A percentile compares a stretch with the other conserved stretches of the same genome.
phyloP scores from a whole-genome alignment of 768 basidiomycete species.

The Mycena metata region DNA sequence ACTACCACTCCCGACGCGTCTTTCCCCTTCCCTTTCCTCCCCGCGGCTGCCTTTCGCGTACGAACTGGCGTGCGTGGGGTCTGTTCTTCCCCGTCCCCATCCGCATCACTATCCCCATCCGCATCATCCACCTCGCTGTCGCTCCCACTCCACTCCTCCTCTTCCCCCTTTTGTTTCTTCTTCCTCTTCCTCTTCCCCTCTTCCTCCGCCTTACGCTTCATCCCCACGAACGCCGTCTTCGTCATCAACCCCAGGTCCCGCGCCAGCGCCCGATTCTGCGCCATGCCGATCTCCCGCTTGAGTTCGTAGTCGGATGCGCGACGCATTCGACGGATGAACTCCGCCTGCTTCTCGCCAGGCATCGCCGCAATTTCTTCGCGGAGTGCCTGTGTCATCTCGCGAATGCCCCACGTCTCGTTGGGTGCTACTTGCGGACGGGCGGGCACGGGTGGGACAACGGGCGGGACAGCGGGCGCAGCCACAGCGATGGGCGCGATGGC shows the following conservation, averaged over 20 bases:
- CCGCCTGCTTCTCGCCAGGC: neutral
- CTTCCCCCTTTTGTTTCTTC: neutral
- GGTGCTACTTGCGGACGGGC: no score
- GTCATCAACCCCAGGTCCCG: neutral
- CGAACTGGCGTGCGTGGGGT: neutral
- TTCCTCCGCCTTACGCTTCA: no score
- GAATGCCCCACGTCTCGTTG: neutral
- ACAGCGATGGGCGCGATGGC: no score
- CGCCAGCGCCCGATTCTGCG: neutral
- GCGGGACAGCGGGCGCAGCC: no score
- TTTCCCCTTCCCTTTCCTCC: neutral
- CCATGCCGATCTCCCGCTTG: conserved; percentile 1
- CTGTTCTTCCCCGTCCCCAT: no score
- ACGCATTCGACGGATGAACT: neutral
- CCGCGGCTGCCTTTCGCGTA: no score
- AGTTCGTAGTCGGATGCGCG: neutral
- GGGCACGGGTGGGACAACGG: neutral
- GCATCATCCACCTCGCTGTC: neutral
- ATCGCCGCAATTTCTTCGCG: neutral
- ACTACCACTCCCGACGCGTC: no score
- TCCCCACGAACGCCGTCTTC: neutral
- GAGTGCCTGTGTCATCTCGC: neutral
- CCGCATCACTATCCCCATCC: neutral
- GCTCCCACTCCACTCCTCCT: neutral
- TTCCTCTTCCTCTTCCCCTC: neutral